Conservation (phyloP, 2,329 filamentous ascomycete genomes). For the Monosporascus sp. region DNA sequence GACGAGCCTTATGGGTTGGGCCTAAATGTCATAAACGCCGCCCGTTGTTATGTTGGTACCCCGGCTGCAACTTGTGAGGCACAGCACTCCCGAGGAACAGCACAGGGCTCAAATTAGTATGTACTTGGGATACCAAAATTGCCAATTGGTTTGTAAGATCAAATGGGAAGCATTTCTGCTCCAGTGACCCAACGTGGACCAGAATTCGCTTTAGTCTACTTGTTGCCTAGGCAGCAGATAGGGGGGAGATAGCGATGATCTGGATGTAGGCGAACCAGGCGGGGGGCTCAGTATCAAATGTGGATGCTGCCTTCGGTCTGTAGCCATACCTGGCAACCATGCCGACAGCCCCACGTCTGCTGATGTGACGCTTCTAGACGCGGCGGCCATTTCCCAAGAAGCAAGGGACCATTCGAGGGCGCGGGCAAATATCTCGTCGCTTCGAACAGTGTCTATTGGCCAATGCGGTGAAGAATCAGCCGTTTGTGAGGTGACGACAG, state of each 20-base stretch:
- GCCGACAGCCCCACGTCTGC: not conserved
- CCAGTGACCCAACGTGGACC: not conserved
- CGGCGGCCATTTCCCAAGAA: not conserved
- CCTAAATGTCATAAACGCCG: not conserved
- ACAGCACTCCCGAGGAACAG: too few relatives aligned
- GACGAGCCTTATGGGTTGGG: not conserved
- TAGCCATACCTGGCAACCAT: not conserved
- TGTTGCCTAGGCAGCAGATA: not conserved
- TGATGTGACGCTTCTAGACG: not conserved
- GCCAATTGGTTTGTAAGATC: not conserved
- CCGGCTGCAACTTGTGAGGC: not conserved
- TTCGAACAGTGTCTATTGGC: not conserved
- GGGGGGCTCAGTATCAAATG: too few relatives aligned
- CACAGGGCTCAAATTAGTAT: too few relatives aligned
- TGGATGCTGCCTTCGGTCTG: too few relatives aligned
- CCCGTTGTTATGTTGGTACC: not conserved
- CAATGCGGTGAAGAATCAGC: too few relatives aligned
- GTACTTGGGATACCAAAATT: not conserved
- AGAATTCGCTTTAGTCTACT: not conserved
- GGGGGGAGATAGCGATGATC: not conserved
- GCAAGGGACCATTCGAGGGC: not conserved
- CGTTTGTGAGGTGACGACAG: too few relatives aligned
- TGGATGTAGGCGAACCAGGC: not conserved
- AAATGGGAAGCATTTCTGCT: not conserved
- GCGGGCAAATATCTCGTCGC: not conserved